These are phyloP conservation scores for Calonectria pseudoreteaudii DNA, from an alignment of 2,329 filamentous ascomycete genomes.

Conservation along the genomic window DNA sequence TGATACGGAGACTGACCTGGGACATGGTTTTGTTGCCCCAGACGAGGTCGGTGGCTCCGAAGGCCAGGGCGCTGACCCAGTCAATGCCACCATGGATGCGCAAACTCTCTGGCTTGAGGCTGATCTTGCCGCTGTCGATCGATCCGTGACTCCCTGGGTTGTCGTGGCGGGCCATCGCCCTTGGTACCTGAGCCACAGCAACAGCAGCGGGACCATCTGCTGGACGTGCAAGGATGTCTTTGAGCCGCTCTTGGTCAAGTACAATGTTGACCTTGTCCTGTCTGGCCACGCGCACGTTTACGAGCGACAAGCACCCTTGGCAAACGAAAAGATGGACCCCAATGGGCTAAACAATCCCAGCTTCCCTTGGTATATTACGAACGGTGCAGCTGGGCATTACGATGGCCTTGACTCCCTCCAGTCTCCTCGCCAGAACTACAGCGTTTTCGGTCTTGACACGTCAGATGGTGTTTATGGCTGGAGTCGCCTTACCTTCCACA, in stretches of 20 bases:
- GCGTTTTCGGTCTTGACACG: background rate
- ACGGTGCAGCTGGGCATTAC: conserved; percentile 44
- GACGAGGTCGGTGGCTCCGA: conserved; percentile 34
- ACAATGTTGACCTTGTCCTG: conserved; percentile 66
- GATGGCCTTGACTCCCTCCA: conserved; percentile 40
- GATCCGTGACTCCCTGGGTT: conserved; percentile 62
- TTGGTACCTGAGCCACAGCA: conserved; percentile 58
- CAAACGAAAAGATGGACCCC: conserved; percentile 49
- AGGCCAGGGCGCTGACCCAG: conserved; percentile 57
- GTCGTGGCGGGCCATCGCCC: conserved; percentile 55
- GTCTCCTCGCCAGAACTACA: background rate
- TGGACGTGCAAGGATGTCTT: conserved; percentile 53
- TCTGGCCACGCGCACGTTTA: conserved; percentile 69
- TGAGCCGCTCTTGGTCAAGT: conserved; percentile 63
- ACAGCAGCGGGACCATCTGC: conserved; percentile 30
- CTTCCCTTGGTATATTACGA: conserved; percentile 44
- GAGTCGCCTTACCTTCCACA: background rate
- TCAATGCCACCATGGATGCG: conserved; percentile 56
- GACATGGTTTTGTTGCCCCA: conserved; percentile 36
- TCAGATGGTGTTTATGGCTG: background rate
- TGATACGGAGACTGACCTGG: conserved; percentile 47
- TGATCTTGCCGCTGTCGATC: conserved; percentile 67
- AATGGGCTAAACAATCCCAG: conserved; percentile 49
- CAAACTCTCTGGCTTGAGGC: conserved; percentile 52
- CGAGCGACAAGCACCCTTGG: conserved; percentile 60